Percentiles rank a stretch among this genome's conserved stretches.
Conservation (phyloP, 768 basidiomycete genomes). For the Fibroporia radiculosa region DNA sequence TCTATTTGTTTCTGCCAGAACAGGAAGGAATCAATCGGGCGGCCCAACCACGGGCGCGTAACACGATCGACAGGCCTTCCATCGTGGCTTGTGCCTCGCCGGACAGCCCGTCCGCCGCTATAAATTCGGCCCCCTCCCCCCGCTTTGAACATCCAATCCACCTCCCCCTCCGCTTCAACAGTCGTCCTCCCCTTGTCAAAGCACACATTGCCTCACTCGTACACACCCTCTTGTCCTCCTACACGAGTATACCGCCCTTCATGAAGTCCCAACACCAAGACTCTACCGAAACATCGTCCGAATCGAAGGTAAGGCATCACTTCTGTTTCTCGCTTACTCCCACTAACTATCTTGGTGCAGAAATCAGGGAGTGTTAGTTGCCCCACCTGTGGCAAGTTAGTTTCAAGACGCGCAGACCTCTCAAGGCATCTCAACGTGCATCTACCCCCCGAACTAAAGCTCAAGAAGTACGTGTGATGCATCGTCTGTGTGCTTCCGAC, state of each 20-base stretch:
- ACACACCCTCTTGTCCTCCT: not conserved
- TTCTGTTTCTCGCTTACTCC: not conserved
- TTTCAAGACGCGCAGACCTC: not conserved
- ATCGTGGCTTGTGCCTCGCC: not conserved
- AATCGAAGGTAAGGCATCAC: too few species aligned
- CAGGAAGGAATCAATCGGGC: constrained; percentile 14
- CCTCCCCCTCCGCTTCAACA: not conserved
- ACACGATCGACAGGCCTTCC: not conserved
- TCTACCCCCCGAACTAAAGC: not conserved
- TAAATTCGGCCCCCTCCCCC: constrained; percentile 1
- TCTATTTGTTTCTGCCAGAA: constrained; percentile 8
- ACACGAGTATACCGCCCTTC: too few species aligned
- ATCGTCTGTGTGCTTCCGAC: too few species aligned
- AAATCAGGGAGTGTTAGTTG: not conserved
- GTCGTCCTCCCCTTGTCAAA: not conserved
- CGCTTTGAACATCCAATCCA: not conserved
- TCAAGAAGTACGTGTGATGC: not conserved
- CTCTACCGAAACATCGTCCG: too few species aligned
- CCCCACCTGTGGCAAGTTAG: not conserved
- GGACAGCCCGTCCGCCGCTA: constrained; percentile 2
- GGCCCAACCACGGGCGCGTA: constrained; percentile 2
- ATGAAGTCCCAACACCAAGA: too few species aligned
- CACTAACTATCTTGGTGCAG: not conserved
- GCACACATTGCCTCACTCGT: not conserved
- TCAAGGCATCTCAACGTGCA: not conserved